phyloP scores from a whole-genome alignment of 139 green algal genomes.

The Chlorella sp. region DNA sequence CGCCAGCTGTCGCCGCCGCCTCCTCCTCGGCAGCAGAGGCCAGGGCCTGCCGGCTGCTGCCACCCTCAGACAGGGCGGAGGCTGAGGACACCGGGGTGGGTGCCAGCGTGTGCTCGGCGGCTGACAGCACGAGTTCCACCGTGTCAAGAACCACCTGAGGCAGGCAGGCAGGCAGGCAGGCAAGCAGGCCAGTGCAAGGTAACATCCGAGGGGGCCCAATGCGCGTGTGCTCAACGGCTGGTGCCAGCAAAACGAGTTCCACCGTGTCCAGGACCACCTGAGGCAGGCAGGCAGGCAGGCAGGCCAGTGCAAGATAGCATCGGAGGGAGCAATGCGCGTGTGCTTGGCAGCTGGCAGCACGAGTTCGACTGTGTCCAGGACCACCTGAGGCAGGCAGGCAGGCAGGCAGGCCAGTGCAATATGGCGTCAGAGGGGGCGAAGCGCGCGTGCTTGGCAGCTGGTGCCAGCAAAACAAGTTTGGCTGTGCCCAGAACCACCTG shows the following conservation, averaged over 20 bases:
- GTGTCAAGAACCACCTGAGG: slow-evolving; percentile 60
- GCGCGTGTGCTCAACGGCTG: too few species aligned
- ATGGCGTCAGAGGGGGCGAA: too few species aligned
- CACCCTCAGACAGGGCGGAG: not conserved
- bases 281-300: too few species aligned
- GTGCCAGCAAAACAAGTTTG: too few species aligned
- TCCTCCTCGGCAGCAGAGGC: not conserved
- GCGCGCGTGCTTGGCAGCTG: too few species aligned
- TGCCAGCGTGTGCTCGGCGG: not conserved
- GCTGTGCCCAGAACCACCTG: too few species aligned
- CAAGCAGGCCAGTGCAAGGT: not conserved
- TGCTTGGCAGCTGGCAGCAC: slow-evolving; percentile 37
- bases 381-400: slow-evolving; percentile 34
- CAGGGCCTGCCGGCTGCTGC: not conserved
- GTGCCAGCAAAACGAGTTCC: too few species aligned
- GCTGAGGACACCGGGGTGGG: not conserved
- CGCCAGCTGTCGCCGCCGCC: not conserved
- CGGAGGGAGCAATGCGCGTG: too few species aligned
- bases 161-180: not conserved
- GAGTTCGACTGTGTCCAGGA: slow-evolving; percentile 63
- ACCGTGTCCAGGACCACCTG: too few species aligned
- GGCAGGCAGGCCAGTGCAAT: not conserved
- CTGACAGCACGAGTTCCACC: slow-evolving; percentile 57
- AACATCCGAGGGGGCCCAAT: too few species aligned
- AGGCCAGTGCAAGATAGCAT: not conserved